phyloP scores from a whole-genome alignment of 2,329 filamentous ascomycete species.

The Microdochium bolleyi region DNA sequence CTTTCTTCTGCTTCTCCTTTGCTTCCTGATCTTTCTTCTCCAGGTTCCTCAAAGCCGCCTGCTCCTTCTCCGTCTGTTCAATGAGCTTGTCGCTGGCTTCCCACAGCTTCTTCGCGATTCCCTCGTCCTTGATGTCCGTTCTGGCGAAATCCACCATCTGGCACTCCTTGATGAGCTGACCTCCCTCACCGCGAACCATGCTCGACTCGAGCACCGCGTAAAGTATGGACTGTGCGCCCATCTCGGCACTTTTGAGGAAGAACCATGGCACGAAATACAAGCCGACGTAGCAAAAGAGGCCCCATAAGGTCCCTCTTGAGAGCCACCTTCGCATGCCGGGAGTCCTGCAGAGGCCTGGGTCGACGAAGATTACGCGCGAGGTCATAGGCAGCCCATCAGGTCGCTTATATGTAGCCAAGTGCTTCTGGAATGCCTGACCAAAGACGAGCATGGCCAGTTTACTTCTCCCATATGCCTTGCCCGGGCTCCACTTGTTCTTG shows the following conservation, averaged over 20 bases:
- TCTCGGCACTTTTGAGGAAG: slow-evolving; percentile 73
- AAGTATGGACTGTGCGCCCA: slow-evolving; percentile 81
- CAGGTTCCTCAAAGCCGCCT: slow-evolving; percentile 39
- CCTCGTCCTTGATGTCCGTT: slow-evolving; percentile 69
- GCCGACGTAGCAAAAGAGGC: slow-evolving; percentile 67
- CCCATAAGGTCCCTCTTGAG: slow-evolving; percentile 74
- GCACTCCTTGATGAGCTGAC: slow-evolving; percentile 82
- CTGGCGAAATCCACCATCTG: slow-evolving; percentile 64
- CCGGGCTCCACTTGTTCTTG: slow-evolving; percentile 44
- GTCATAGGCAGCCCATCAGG: slow-evolving; percentile 80
- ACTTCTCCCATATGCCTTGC: slow-evolving; percentile 54
- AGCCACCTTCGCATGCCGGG: slow-evolving; percentile 84
- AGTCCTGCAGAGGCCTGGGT: slow-evolving; percentile 79
- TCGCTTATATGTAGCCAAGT: slow-evolving; percentile 74
- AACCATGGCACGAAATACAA: slow-evolving; percentile 82
- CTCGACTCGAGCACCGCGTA: slow-evolving; percentile 76
- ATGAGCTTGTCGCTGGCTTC: slow-evolving; percentile 80
- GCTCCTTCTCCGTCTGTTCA: slow-evolving; percentile 71
- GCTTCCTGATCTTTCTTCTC: slow-evolving; percentile 31
- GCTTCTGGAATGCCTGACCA: slow-evolving; percentile 84
- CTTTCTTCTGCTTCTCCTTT: slow-evolving; percentile 17
- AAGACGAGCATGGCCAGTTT: slow-evolving; percentile 84
- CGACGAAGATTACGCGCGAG: slow-evolving; percentile 74
- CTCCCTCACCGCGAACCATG: slow-evolving; percentile 57
- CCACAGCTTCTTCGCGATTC: slow-evolving; percentile 79